Percentiles rank a stretch among this genome's conserved stretches.
These are phyloP conservation scores for Monosporozyma aerobia DNA, from an alignment of 805 yeast genomes.

Conservation along the genomic window DNA sequence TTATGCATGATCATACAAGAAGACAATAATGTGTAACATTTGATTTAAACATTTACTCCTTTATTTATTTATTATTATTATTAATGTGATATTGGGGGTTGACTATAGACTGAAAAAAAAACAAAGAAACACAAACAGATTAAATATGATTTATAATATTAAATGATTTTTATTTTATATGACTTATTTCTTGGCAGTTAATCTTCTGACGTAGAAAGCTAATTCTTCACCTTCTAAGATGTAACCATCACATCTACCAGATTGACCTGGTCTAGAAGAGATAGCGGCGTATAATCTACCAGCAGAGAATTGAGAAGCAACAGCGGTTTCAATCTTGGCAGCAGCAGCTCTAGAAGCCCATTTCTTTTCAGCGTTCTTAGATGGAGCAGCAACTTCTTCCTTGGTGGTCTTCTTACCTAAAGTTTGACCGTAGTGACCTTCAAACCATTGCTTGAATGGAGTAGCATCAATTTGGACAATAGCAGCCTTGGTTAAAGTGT, in stretches of 20 bases:
- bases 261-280: slow-evolving; percentile 99
- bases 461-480: slow-evolving; percentile 99
- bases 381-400: slow-evolving; percentile 52
- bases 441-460: slow-evolving; percentile 99
- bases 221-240: slow-evolving; percentile 99
- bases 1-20: no score
- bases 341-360: slow-evolving; percentile 84
- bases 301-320: slow-evolving; percentile 93
- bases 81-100: background rate
- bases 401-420: slow-evolving; percentile 66
- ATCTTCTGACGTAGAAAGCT: slow-evolving; percentile 99
- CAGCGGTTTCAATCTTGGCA: slow-evolving; percentile 81
- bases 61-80: no score
- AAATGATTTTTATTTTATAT: background rate
- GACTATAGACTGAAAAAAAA: background rate
- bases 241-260: slow-evolving; percentile 99
- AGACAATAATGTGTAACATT: no score
- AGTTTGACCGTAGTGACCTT: slow-evolving; percentile 92
- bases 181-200: slow-evolving; percentile 96
- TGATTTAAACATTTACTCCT: no score
- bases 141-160: background rate
- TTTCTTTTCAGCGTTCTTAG: slow-evolving; percentile 80
- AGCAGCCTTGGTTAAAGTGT: slow-evolving; percentile 98
- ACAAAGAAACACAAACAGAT: no score
- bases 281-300: slow-evolving; percentile 98